These are phyloP conservation scores for Penicillium brasilianum DNA, from an alignment of 2,329 filamentous ascomycete species.

Conservation along the genomic window DNA sequence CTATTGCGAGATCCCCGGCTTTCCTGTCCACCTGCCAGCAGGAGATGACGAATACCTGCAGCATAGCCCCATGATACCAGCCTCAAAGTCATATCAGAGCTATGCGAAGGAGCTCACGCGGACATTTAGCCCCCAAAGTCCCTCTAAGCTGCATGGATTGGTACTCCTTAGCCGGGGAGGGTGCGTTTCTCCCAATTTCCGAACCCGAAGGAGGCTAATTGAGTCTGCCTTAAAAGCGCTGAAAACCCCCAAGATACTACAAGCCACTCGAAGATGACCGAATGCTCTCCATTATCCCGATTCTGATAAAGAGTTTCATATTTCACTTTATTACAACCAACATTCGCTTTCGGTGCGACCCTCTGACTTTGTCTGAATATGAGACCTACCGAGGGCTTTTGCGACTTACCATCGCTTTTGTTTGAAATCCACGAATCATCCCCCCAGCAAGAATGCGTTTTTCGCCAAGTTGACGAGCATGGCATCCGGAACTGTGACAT, in stretches of 20 bases:
- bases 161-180: not conserved
- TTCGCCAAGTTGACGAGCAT: not conserved
- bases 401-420: not conserved
- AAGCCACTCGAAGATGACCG: not conserved
- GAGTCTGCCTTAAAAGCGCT: not conserved
- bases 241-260: not conserved
- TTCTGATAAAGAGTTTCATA: not conserved
- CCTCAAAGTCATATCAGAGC: not conserved
- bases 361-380: not conserved
- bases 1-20: not conserved
- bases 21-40: conserved; percentile 1
- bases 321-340: not conserved
- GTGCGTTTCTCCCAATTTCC: not conserved
- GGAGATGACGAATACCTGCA: not conserved
- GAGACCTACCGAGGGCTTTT: not conserved
- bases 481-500: not conserved
- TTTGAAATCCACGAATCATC: not conserved
- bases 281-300: not conserved
- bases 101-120: conserved; percentile 2
- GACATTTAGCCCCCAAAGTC: not conserved
- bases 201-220: not conserved
- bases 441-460: not conserved
- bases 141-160: not conserved
- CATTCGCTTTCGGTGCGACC: too few relatives aligned
- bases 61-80: conserved; percentile 1